Evolutionary conservation across 2,329 filamentous ascomycete genomes (phyloP).

Genomic region (Xylariaceae sp.): DNA sequence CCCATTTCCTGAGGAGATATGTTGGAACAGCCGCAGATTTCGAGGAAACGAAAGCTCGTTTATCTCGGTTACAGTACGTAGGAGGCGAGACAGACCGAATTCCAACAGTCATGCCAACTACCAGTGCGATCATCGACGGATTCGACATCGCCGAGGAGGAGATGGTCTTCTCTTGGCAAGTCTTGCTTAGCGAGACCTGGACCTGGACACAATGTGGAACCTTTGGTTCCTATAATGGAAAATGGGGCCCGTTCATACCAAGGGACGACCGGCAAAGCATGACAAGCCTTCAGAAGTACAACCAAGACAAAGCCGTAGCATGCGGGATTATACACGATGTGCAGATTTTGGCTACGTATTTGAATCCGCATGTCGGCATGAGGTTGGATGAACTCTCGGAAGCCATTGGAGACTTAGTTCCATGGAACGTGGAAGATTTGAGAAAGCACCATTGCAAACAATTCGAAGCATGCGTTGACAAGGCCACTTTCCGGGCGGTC

Average conservation of each 20-base stretch:
- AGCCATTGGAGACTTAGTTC: not conserved
- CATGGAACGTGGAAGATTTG: not conserved
- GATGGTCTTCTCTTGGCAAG: constrained; percentile 4
- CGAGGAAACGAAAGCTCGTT: not conserved
- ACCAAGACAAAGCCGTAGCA: not conserved
- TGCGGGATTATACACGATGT: not conserved
- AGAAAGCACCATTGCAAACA: not conserved
- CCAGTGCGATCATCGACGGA: not conserved
- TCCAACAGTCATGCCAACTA: not conserved
- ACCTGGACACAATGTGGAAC: not conserved
- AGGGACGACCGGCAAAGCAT: constrained; percentile 6
- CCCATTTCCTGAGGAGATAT: not conserved
- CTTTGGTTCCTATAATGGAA: not conserved
- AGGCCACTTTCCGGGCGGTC: not conserved
- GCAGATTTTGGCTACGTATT: not conserved
- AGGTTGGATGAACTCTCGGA: not conserved
- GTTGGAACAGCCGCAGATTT: not conserved
- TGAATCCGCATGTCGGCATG: not conserved
- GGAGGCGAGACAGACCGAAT: not conserved
- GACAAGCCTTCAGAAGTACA: constrained; percentile 1
- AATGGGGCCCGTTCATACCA: constrained; percentile 5
- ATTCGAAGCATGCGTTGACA: not conserved
- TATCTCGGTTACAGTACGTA: not conserved
- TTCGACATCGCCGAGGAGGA: constrained; percentile 11
- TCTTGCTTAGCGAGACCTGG: not conserved